Evolutionary conservation across 768 basidiomycete species (phyloP), one percentile per base, ranked within the genome.

Genomic region (Brasilioporus rufonigricans): DNA sequence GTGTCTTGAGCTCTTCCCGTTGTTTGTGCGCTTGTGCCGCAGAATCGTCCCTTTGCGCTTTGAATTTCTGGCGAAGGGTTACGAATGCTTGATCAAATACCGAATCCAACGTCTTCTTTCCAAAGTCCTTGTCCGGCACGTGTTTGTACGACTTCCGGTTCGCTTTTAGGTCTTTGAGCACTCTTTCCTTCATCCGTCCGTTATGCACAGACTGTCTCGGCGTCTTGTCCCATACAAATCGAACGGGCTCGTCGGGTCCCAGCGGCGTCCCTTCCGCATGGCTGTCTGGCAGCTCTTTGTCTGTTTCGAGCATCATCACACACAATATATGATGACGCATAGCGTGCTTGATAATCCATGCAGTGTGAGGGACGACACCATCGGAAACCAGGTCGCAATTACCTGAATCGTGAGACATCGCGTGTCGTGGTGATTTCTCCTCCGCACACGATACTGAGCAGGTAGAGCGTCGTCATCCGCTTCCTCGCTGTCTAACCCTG

Each of bases 191-290:
- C 87, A 89, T 89, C 14, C 80, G 77, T 11, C 77, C 74, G 55
- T 91, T 91, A 62, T 89, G 88, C 19, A 82, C 77, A 1, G 87
- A 90, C 61, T 89, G 86, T 56, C 83, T 87, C 12, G 80, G 75
- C 2, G 89, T 91, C 66, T 87, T 88, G 57, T 86, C 83, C 89
- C 89, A 91, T 5, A 89, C 84, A 59, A 90, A 90, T 19, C 88
- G 84, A 14, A 90, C 75, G 1, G 86, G 80, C n/a, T 84, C 78
- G 21, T 75, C 65, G 12, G 73, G 62, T 3, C 70, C 73, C 1
- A 84, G 61, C 4, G 70, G 61, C 12, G 67, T 72, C 16, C 81
- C 84, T 62, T 90, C 87, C 11, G 62, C 60, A 61, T 87, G 81
- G 49, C 79, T 82, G 52, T 81, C 80, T 1, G 89, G 89, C 9